phyloP scores from a whole-genome alignment of 768 basidiomycete species.

The Inosperma sp. region DNA sequence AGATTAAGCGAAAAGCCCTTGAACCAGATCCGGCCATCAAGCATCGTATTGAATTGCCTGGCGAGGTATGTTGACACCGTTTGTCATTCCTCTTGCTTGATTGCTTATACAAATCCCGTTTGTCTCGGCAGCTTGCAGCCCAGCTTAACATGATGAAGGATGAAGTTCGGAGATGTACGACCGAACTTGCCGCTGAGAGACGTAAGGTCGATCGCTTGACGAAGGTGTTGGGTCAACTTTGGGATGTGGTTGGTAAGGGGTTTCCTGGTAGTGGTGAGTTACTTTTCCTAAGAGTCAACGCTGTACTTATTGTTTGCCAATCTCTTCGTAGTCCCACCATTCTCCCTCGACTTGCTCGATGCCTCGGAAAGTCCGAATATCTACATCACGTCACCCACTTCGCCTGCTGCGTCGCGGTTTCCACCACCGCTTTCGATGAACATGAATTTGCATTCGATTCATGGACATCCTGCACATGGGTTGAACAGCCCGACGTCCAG shows the following conservation, averaged over 20 bases:
- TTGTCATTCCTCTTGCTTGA: constrained; percentile 5
- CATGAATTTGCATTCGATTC: constrained; percentile 44
- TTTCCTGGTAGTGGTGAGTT: constrained; percentile 51
- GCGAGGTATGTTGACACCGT: constrained; percentile 50
- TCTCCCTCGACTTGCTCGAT: constrained; percentile 53
- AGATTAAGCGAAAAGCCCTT: constrained; percentile 81
- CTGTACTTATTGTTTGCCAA: neutral
- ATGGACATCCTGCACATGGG: constrained; percentile 46
- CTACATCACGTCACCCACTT: constrained; percentile 63
- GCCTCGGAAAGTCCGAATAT: constrained; percentile 59
- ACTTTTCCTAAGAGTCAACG: constrained; percentile 5
- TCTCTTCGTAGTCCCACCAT: constrained; percentile 36
- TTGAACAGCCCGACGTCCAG: constrained; percentile 48
- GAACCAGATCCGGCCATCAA: constrained; percentile 71
- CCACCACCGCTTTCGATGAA: constrained; percentile 44
- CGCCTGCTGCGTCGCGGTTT: constrained; percentile 35
- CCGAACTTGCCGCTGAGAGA: constrained; percentile 50
- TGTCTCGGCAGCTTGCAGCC: constrained; percentile 43
- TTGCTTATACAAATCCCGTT: constrained; percentile 10
- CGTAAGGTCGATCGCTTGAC: constrained; percentile 60
- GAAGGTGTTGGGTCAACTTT: constrained; percentile 52
- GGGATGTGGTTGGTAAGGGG: constrained; percentile 57
- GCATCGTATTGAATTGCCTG: constrained; percentile 75
- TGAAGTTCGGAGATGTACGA: constrained; percentile 63
- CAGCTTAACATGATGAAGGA: constrained; percentile 68